phyloP scores from a whole-genome alignment of 768 basidiomycete species.

The Hirschioporus abietinus region DNA sequence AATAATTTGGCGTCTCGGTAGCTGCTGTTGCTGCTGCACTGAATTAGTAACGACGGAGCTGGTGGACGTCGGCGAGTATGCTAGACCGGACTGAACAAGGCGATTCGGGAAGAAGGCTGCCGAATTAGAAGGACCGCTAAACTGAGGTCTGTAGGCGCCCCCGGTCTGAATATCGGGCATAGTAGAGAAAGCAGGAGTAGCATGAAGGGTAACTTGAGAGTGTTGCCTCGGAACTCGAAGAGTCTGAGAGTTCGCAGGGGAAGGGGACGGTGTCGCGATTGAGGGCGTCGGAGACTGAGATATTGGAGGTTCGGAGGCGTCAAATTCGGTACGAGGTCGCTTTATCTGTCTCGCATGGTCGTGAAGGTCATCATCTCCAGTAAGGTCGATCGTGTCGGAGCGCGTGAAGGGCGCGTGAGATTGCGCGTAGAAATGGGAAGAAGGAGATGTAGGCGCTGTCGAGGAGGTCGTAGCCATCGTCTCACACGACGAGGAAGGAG shows the following conservation, averaged over 20 bases:
- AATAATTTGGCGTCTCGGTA: constrained; percentile 51
- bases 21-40: constrained; percentile 18
- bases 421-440: constrained; percentile 2
- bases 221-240: not conserved
- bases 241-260: constrained; percentile 4
- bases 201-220: not conserved
- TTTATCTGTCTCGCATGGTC: constrained; percentile 33
- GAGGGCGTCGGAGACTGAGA: constrained; percentile 1
- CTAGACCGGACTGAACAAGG: constrained; percentile 17
- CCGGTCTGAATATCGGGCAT: constrained; percentile 13
- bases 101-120: constrained; percentile 27
- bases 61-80: constrained; percentile 22
- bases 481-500: constrained; percentile 11
- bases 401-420: constrained; percentile 26
- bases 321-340: constrained; percentile 34
- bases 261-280: constrained; percentile 2
- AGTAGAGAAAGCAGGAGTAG: constrained; percentile 7
- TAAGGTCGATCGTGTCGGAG: constrained; percentile 64
- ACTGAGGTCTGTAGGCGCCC: constrained; percentile 44
- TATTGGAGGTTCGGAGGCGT: not conserved
- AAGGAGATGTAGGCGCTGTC: constrained; percentile 6
- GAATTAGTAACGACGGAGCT: constrained; percentile 17
- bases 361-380: constrained; percentile 60
- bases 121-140: constrained; percentile 40
- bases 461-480: constrained; percentile 12